Evolutionary conservation across 176 grass and related monocot species (phyloP), one percentile per base, ranked within the genome.

Genomic region (Zea luxurians): DNA sequence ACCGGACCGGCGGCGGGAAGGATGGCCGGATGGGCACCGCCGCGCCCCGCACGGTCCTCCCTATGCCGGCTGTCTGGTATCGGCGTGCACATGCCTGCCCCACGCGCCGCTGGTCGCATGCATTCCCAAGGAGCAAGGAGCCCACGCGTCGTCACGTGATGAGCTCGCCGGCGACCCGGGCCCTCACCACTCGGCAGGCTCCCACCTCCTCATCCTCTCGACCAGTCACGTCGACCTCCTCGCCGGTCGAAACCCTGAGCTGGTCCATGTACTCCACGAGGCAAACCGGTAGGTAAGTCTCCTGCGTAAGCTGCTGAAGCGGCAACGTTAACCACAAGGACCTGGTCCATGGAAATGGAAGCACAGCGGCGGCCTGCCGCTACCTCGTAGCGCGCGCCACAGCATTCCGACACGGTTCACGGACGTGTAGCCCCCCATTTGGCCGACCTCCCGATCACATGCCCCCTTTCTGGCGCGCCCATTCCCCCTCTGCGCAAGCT

Each of bases 391-490:
- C 61, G 4, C 8, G 81, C 86, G 76, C 81, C 81, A 63, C 67
- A 37, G 45, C 43, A 68, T 7, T 60, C 48, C 8, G 63, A 18
- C 27, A 27, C 27, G 27, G 27, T 27, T 27, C 50, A 49, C n/a
- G 43, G 18, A 79, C 78, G 66, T 66, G 79, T 77, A 78, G 27
- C 17, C 1, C 7, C 5, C 1, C 2, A 0, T 86, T 46, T 83
- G 75, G 71, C 42, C 70, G 74, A 80, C 91, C 79, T 17, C 66
- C 75, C 83, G 27, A 27, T 27, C 27, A 27, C 73, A 66, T 77
- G 79, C 69, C 84, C 44, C 80, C 40, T 50, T 78, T 37, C 63
- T 48, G 46, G 42, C 6, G 77, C 40, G 34, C 50, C 78, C 78
- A 70, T 70, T 0, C 58, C 80, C 2, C 6, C 57, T 13, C 60